Evolutionary conservation across 176 grass and related monocot species (phyloP).

Genomic region (Aechmea fasciata): DNA sequence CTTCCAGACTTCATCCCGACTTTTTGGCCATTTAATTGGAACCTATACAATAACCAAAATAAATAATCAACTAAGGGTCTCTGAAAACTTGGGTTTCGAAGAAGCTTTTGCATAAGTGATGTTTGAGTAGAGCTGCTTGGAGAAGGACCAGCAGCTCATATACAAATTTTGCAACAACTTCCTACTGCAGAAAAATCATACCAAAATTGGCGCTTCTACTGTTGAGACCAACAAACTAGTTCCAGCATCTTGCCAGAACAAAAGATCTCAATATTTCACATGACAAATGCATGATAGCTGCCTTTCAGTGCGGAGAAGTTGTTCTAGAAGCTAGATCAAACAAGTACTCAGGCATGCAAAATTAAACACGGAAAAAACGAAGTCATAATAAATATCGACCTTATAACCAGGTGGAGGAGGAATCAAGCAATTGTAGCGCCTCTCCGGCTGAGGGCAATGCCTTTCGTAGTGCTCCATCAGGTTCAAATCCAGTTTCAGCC

Average conservation of each 20-base stretch:
- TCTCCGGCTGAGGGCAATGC: slow-evolving; percentile 84
- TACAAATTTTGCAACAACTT: no score
- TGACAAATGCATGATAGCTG: no score
- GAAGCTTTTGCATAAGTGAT: no score
- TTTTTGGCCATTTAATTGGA: slow-evolving; percentile 98
- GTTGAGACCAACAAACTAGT: no score
- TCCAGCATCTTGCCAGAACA: no score
- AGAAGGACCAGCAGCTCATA: no score
- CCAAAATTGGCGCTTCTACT: no score
- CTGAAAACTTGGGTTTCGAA: no score
- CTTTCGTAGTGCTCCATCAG: slow-evolving; percentile 99
- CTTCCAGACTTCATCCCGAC: slow-evolving; percentile 93
- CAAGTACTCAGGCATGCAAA: not conserved
- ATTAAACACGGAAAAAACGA: not conserved
- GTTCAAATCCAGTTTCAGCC: slow-evolving; percentile 91
- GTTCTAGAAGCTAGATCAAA: no score
- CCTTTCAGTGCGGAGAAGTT: not conserved
- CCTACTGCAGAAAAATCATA: no score
- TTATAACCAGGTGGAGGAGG: slow-evolving; percentile 87
- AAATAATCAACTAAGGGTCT: not conserved
- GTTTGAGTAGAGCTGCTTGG: no score
- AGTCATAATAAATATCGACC: slow-evolving; percentile 22
- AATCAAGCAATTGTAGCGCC: slow-evolving; percentile 88
- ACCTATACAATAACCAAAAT: slow-evolving; percentile 36
- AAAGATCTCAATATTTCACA: no score